These are phyloP conservation scores for Xylaria castorea DNA, from an alignment of 495 filamentous ascomycete species.

Conservation along the genomic window DNA sequence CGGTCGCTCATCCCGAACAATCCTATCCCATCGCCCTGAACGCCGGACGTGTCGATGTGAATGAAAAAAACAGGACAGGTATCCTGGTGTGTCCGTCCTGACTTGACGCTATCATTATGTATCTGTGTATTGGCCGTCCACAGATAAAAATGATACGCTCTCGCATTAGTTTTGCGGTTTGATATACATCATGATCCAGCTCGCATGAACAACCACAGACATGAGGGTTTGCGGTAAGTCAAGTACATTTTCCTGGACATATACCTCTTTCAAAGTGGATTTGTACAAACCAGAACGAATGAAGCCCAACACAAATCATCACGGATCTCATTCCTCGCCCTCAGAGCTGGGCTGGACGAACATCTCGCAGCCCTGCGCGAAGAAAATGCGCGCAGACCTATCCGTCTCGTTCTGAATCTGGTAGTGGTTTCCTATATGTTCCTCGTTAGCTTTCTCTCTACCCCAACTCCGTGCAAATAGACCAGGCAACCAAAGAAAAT, in stretches of 20 bases:
- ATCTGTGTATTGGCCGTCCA: not conserved
- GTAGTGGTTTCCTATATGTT: slow-evolving; percentile 76
- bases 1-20: not conserved
- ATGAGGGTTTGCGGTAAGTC: not conserved
- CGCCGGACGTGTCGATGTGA: not conserved
- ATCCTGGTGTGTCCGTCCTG: not conserved
- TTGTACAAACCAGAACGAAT: not conserved
- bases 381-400: slow-evolving; percentile 76
- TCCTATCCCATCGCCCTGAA: not conserved
- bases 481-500: not conserved
- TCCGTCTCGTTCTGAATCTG: slow-evolving; percentile 77
- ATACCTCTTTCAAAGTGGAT: not conserved
- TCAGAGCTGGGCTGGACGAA: slow-evolving; percentile 28
- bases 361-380: slow-evolving; percentile 79
- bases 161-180: not conserved
- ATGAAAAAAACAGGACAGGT: not conserved
- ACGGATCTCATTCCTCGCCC: slow-evolving; percentile 16
- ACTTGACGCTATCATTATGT: not conserved
- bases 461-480: not conserved
- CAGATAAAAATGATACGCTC: not conserved
- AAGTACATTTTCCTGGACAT: not conserved
- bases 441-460: not conserved
- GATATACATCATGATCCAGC: not conserved
- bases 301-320: not conserved
- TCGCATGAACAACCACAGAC: not conserved